phyloP scores from a whole-genome alignment of 176 grass and related monocot species.

The Eleusine coracana region DNA sequence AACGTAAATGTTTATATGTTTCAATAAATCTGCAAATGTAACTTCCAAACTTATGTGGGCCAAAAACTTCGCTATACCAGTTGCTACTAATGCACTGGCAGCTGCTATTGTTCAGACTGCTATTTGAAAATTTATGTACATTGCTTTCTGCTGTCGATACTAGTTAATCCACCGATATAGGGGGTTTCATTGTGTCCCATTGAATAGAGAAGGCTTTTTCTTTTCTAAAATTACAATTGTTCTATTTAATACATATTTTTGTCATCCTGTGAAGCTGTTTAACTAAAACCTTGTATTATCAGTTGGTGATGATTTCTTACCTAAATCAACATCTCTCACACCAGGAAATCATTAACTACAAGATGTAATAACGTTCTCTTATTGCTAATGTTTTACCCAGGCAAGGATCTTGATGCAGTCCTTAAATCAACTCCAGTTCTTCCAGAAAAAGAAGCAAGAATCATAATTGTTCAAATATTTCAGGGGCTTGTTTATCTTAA shows the following conservation, averaged over 20 bases:
- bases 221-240: slow-evolving; percentile 14
- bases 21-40: background rate
- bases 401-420: slow-evolving; percentile 97
- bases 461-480: slow-evolving; percentile 99
- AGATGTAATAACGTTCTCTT: slow-evolving; percentile 42
- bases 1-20: background rate
- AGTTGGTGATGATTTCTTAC: slow-evolving; percentile 15
- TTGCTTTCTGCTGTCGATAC: background rate
- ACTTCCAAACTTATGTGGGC: background rate
- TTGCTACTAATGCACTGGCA: background rate
- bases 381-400: slow-evolving; percentile 55
- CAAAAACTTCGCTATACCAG: background rate
- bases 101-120: background rate
- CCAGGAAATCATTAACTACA: background rate
- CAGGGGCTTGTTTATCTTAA: slow-evolving; percentile 97
- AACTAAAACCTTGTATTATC: slow-evolving; percentile 18
- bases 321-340: slow-evolving; percentile 16
- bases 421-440: slow-evolving; percentile 95
- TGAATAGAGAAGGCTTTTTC: background rate
- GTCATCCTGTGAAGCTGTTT: slow-evolving; percentile 2
- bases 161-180: background rate
- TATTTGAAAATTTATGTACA: background rate
- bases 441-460: slow-evolving; percentile 97
- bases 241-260: slow-evolving; percentile 15
- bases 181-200: slow-evolving; percentile 6